Evolutionary conservation across 1,284 basidiomycete genomes (phyloP), one percentile per base, ranked within the genome.

Genomic region (Ceratobasidium sp.): DNA sequence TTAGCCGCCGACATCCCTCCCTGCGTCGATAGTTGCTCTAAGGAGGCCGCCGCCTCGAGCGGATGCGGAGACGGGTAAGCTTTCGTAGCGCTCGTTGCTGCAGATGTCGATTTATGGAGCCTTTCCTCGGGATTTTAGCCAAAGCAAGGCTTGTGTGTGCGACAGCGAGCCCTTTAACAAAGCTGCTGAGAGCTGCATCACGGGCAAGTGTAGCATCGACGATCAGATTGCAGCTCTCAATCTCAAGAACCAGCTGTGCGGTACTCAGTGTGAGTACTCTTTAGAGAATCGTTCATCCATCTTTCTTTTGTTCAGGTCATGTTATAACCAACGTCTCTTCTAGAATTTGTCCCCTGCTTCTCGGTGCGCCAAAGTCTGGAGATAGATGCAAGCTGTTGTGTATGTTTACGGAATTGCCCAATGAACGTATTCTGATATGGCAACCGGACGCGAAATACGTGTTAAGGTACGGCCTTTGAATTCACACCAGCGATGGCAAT

Each of bases 81-180:
- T 19, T n/a, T 34, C 13, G 34, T 15, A 56, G 25, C 52, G n/a
- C 11, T 11, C 13, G 52, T 22, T 34, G 2, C 29, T 5, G 22
- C 6, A 34, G 32, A 25, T 43, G 19, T n/a, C 17, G 19, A 34
- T 62, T 49, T 15, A 19, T 49, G 25, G 25, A 29, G 25, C 25
- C 25, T 22, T 8, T n/a, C 19, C 37, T 4, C 2, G 25, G 25
- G 25, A 15, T 11, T 22, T 9, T 43, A 62, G 59, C 34, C 59
- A 62, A 43, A 43, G 59, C 37, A 40, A 43, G 34, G 37, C 59
- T 43, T 62, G 59, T 22, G 59, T 43, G 4, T 62, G 59, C 34
- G 1, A 62, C 19, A 62, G 37, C 37, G 37, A 62, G 19, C 1
- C 22, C 7, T 62, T 62, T 13, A 62, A 62, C 17, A 43, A 62